These are phyloP conservation scores for Phytophthora palmivora DNA, from an alignment of 352 stramenopile genomes.

Conservation along the genomic window DNA sequence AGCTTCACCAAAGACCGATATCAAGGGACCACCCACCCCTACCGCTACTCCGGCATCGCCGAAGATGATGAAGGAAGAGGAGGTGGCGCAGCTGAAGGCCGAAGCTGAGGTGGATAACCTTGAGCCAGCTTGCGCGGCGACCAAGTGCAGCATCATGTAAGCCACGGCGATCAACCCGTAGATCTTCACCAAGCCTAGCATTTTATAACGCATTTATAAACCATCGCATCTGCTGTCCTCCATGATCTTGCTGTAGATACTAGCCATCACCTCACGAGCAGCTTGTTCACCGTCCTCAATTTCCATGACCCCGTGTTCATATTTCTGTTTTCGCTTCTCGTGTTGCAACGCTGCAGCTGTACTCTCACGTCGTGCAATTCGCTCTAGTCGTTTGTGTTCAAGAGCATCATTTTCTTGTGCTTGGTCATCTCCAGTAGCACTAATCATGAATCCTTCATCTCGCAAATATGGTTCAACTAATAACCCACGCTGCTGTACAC, in stretches of 20 bases:
- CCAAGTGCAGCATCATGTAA: slow-evolving; percentile 70
- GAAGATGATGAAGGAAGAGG: slow-evolving; percentile 35
- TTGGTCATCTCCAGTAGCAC: slow-evolving; percentile 32
- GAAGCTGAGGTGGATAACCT: slow-evolving; percentile 45
- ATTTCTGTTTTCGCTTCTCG: slow-evolving; percentile 30
- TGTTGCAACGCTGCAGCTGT: slow-evolving; percentile 41
- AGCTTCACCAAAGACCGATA: slow-evolving; percentile 10
- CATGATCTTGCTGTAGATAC: slow-evolving; percentile 21
- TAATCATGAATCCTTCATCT: slow-evolving; percentile 73
- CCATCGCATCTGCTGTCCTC: slow-evolving; percentile 9
- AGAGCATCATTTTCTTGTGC: slow-evolving; percentile 31
- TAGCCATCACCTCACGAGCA: slow-evolving; percentile 9
- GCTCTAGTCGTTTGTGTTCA: slow-evolving; percentile 44
- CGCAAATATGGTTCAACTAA: slow-evolving; percentile 48
- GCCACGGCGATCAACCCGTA: slow-evolving; percentile 2
- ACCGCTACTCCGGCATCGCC: slow-evolving; percentile 11
- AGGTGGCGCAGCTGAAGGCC: slow-evolving; percentile 39
- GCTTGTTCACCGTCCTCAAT: slow-evolving; percentile 32
- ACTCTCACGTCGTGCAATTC: slow-evolving; percentile 56
- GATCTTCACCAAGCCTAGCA: slow-evolving; percentile 18
- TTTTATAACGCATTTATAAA: slow-evolving; percentile 33
- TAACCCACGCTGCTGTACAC: slow-evolving; percentile 63
- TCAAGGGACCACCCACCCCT: slow-evolving; percentile 3
- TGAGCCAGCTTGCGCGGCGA: slow-evolving; percentile 46
- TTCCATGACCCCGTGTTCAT: slow-evolving; percentile 29